phyloP scores from a whole-genome alignment of 164 flowering plant species.

The Santalum album region DNA sequence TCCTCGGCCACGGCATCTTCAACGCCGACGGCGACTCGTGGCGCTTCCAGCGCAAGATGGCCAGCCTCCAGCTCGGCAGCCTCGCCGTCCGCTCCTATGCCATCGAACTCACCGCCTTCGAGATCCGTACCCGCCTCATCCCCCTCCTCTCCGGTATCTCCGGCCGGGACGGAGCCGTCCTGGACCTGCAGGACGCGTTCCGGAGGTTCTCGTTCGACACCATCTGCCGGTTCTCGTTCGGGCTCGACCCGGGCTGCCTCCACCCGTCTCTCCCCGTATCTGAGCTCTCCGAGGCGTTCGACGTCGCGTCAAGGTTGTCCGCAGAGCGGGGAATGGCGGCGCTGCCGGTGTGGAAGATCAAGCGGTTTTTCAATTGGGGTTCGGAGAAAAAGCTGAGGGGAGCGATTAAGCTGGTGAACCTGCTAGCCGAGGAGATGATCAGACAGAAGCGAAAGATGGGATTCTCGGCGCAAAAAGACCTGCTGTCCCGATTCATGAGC shows the following conservation, averaged over 20 bases:
- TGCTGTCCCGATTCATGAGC: slow-evolving; percentile 48
- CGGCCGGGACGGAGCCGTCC: not conserved
- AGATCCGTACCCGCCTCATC: slow-evolving; percentile 27
- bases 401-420: not conserved
- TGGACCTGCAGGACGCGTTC: slow-evolving; percentile 9
- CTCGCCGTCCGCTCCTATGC: slow-evolving; percentile 37
- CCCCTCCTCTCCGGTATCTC: slow-evolving; percentile 30
- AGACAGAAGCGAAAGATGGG: slow-evolving; percentile 22
- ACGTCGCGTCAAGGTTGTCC: slow-evolving; percentile 1
- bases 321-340: slow-evolving; percentile 3
- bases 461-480: slow-evolving; percentile 19
- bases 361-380: not conserved
- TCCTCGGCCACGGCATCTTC: slow-evolving; percentile 77
- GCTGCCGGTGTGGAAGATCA: not conserved
- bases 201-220: slow-evolving; percentile 1
- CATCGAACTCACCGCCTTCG: slow-evolving; percentile 22
- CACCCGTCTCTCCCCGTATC: not conserved
- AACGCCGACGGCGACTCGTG: slow-evolving; percentile 68
- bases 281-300: not conserved
- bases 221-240: not conserved
- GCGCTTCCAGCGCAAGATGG: slow-evolving; percentile 63
- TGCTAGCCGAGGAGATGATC: slow-evolving; percentile 31
- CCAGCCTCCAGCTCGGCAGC: slow-evolving; percentile 51
- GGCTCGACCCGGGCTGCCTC: slow-evolving; percentile 1
- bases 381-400: not conserved